A percentile compares a stretch with the other conserved stretches of the same genome.
phyloP scores from a whole-genome alignment of 768 basidiomycete species.

The Russula virescens region DNA sequence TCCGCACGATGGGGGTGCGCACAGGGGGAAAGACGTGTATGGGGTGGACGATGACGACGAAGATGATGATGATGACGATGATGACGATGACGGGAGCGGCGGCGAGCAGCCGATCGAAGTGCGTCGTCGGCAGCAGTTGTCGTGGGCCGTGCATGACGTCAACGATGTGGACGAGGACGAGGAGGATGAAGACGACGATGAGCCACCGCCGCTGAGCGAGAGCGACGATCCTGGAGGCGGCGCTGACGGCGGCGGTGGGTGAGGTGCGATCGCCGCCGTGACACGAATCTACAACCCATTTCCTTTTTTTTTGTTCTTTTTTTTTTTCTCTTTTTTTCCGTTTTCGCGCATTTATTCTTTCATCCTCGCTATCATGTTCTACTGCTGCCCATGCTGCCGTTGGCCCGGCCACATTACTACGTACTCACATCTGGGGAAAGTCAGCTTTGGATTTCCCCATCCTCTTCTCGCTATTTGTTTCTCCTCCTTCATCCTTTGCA shows the following conservation, averaged over 20 bases:
- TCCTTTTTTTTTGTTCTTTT: background rate
- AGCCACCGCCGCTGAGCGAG: background rate
- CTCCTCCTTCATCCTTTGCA: too few relatives aligned
- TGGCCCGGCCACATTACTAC: background rate
- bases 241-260: background rate
- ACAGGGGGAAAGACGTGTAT: background rate
- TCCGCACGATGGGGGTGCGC: background rate
- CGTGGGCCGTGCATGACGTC: conserved; percentile 17
- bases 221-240: background rate
- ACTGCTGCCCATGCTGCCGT: too few relatives aligned
- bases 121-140: conserved; percentile 18
- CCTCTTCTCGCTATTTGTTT: too few relatives aligned
- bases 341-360: background rate
- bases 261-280: background rate
- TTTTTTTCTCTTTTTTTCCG: background rate
- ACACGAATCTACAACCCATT: background rate
- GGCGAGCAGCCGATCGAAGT: conserved; percentile 20
- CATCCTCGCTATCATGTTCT: background rate
- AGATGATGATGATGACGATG: background rate
- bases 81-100: background rate
- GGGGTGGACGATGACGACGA: background rate
- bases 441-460: too few relatives aligned
- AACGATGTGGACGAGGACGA: conserved; percentile 1
- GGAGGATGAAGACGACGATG: background rate
- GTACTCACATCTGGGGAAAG: conserved; percentile 1